phyloP scores from a whole-genome alignment of 495 filamentous ascomycete genomes.

The Rhizodiscina lignyota region DNA sequence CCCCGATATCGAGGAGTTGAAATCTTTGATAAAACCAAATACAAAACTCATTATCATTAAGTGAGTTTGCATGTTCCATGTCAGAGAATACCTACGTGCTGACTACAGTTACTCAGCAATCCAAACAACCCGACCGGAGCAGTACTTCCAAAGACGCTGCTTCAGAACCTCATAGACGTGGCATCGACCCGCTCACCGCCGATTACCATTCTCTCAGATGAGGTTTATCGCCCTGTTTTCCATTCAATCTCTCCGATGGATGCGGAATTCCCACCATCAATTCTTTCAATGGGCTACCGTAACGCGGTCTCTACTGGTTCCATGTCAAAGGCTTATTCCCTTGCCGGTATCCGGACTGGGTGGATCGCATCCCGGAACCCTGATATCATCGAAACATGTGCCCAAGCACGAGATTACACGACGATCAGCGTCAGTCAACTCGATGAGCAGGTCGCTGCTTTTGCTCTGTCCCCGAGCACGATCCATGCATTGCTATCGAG shows the following conservation, averaged over 20 bases:
- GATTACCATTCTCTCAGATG: slow-evolving; percentile 59
- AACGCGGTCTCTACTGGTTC: slow-evolving; percentile 62
- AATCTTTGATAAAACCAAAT: slow-evolving; percentile 48
- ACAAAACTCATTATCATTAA: slow-evolving; percentile 61
- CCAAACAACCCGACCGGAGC: slow-evolving; percentile 81
- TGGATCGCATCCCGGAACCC: slow-evolving; percentile 61
- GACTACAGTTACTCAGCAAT: slow-evolving; percentile 39
- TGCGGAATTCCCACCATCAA: slow-evolving; percentile 44
- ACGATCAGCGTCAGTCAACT: slow-evolving; percentile 72
- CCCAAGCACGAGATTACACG: slow-evolving; percentile 61
- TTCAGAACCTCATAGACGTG: slow-evolving; percentile 46
- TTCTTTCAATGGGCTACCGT: slow-evolving; percentile 54
- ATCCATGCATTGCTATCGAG: slow-evolving; percentile 49
- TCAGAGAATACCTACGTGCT: not conserved
- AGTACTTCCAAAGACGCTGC: slow-evolving; percentile 41
- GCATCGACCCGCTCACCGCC: slow-evolving; percentile 40
- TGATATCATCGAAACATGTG: slow-evolving; percentile 46
- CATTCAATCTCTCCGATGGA: slow-evolving; percentile 47
- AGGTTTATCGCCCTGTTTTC: slow-evolving; percentile 84
- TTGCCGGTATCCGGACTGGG: slow-evolving; percentile 69
- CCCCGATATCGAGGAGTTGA: slow-evolving; percentile 49
- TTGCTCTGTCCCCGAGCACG: slow-evolving; percentile 45
- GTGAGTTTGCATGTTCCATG: slow-evolving; percentile 17
- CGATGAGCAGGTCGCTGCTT: slow-evolving; percentile 65
- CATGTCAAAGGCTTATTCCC: slow-evolving; percentile 71